Evolutionary conservation across 1,139 yeast genomes (phyloP).

Genomic region (Taphrina pruni): DNA sequence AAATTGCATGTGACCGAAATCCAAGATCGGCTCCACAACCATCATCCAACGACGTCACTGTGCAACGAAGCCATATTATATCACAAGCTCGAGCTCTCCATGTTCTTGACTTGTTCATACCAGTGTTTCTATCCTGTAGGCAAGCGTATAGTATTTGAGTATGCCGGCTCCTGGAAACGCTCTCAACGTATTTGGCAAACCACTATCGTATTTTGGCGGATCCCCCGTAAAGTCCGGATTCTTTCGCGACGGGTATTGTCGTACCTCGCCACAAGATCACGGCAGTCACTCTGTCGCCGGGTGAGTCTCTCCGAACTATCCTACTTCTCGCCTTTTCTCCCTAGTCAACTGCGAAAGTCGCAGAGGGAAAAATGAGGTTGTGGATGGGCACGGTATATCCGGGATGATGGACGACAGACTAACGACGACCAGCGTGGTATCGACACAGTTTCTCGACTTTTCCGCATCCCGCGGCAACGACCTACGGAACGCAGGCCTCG

Average conservation of each 20-base stretch:
- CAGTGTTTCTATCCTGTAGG: no score
- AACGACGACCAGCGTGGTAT: constrained; percentile 1
- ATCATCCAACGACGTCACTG: no score
- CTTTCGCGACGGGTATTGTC: constrained; percentile 41
- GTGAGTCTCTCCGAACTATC: not conserved
- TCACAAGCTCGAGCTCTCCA: not conserved
- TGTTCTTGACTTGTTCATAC: not conserved
- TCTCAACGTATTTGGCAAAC: constrained; percentile 29
- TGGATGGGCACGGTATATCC: no score
- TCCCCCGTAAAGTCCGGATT: constrained; percentile 34
- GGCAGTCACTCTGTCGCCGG: constrained; percentile 39
- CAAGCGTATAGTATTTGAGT: no score
- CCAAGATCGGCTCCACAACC: no score
- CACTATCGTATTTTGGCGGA: constrained; percentile 33
- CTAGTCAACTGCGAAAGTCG: no score
- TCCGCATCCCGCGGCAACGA: constrained; percentile 38
- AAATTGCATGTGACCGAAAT: no score
- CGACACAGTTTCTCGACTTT: constrained; percentile 38
- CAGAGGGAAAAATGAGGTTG: no score
- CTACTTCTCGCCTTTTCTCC: no score
- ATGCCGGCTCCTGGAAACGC: constrained; percentile 35
- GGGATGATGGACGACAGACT: no score
- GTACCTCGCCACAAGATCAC: constrained; percentile 34
- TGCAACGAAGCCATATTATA: not conserved
- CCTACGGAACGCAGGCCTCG: constrained; percentile 27